A percentile compares a stretch with the other conserved stretches of the same genome.
Evolutionary conservation across 208 protist species (phyloP).

Genomic region (Trypanosoma theileri): DNA sequence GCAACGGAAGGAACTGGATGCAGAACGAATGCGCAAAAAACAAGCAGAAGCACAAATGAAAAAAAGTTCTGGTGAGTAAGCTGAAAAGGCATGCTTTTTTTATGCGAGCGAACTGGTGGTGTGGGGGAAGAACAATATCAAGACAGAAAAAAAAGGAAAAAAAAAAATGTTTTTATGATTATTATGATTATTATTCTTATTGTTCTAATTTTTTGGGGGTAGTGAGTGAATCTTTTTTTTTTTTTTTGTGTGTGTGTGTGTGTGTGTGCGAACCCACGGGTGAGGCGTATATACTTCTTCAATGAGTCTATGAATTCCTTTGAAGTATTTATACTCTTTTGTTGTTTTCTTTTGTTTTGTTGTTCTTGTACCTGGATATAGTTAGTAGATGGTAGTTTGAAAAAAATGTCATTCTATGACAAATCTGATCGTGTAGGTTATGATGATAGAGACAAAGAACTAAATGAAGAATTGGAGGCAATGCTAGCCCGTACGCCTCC

Average conservation of each 20-base stretch:
- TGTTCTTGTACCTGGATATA: too few relatives aligned
- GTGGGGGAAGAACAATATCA: background rate
- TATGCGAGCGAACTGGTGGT: background rate
- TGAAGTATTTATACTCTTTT: too few relatives aligned
- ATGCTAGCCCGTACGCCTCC: constrained; percentile 70
- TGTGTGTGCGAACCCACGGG: background rate
- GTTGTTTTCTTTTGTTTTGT: too few relatives aligned
- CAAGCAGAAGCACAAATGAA: constrained; percentile 62
- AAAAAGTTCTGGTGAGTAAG: constrained; percentile 19
- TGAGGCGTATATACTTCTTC: too few relatives aligned
- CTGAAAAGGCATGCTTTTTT: background rate
- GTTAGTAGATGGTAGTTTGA: background rate
- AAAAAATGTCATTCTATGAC: constrained; percentile 75
- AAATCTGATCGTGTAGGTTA: constrained; percentile 84
- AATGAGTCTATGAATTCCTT: too few relatives aligned
- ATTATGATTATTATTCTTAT: too few relatives aligned
- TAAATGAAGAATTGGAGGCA: constrained; percentile 77
- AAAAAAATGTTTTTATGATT: background rate
- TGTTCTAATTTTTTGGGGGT: too few relatives aligned
- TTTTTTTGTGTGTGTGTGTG: background rate
- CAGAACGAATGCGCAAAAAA: constrained; percentile 87
- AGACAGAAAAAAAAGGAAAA: too few relatives aligned
- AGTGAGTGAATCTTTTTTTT: too few relatives aligned
- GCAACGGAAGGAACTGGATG: constrained; percentile 83
- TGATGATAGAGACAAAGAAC: constrained; percentile 65